A percentile compares a stretch with the other conserved stretches of the same genome.
These are phyloP conservation scores for Talaromyces adpressus DNA, from an alignment of 495 filamentous ascomycete species.

Conservation along the genomic window DNA sequence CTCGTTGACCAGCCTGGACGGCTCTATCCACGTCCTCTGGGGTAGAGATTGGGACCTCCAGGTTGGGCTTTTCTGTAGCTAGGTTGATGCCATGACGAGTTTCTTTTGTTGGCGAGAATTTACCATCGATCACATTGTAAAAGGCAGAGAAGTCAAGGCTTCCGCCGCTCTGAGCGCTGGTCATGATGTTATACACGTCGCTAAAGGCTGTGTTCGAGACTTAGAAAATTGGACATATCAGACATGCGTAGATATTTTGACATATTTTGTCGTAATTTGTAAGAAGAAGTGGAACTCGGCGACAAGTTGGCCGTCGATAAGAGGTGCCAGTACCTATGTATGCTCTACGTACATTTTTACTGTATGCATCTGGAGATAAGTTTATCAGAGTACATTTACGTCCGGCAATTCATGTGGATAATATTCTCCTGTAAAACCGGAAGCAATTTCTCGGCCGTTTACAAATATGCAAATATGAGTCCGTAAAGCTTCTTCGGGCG, in stretches of 20 bases:
- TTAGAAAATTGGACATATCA: too few relatives aligned
- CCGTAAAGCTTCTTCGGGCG: not conserved
- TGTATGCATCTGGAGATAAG: not conserved
- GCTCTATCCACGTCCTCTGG: constrained; percentile 49
- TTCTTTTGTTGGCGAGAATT: constrained; percentile 10
- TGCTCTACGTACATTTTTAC: too few relatives aligned
- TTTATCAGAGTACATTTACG: not conserved
- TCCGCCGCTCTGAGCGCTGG: too few relatives aligned
- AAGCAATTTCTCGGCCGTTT: not conserved
- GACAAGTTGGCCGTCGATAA: too few relatives aligned
- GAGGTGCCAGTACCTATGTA: too few relatives aligned
- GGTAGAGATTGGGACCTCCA: constrained; percentile 44
- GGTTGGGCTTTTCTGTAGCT: constrained; percentile 39
- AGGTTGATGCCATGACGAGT: constrained; percentile 42
- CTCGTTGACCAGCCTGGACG: constrained; percentile 36
- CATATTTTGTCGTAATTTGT: too few relatives aligned
- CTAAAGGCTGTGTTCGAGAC: too few relatives aligned
- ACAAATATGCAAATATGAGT: not conserved
- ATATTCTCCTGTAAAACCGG: not conserved
- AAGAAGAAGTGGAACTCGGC: too few relatives aligned
- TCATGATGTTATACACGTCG: too few relatives aligned
- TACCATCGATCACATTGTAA: constrained; percentile 41
- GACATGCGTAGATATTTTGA: too few relatives aligned
- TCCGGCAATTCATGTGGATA: not conserved
- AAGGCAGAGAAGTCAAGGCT: constrained; percentile 29